Evolutionary conservation across 73 alveolate species (phyloP).

Genomic region (Vitrella brassicaformis): DNA sequence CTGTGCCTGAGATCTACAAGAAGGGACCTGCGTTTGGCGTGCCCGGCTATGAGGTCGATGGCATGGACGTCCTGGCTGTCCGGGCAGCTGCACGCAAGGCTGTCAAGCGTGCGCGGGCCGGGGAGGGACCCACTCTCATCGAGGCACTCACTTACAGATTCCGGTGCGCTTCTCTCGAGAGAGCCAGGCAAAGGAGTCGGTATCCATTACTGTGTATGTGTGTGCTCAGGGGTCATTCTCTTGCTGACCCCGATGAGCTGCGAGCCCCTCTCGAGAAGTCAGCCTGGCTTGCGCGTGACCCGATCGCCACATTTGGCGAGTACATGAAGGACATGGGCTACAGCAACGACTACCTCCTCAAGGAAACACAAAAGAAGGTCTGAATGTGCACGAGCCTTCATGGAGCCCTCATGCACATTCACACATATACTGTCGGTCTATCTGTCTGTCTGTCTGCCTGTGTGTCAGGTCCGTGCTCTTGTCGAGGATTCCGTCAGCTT

Average conservation of each 20-base stretch:
- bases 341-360: background rate
- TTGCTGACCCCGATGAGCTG: background rate
- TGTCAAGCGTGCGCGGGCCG: background rate
- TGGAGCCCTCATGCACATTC: background rate
- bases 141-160: background rate
- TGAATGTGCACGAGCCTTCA: background rate
- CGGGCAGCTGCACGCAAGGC: background rate
- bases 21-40: background rate
- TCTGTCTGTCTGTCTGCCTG: background rate
- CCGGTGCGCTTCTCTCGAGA: too few relatives aligned
- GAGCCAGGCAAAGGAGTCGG: too few relatives aligned
- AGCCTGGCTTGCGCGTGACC: background rate
- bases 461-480: background rate
- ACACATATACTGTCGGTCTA: background rate
- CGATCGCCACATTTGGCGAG: background rate
- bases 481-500: background rate
- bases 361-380: background rate
- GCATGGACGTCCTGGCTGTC: background rate
- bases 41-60: background rate
- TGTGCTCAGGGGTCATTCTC: background rate
- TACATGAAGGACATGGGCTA: background rate
- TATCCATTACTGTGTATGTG: background rate
- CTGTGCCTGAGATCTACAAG: background rate
- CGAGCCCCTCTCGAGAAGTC: background rate
- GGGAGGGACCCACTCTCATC: background rate